Evolutionary conservation across 2,329 filamentous ascomycete species (phyloP).

Genomic region (Westerdykella ornata): DNA sequence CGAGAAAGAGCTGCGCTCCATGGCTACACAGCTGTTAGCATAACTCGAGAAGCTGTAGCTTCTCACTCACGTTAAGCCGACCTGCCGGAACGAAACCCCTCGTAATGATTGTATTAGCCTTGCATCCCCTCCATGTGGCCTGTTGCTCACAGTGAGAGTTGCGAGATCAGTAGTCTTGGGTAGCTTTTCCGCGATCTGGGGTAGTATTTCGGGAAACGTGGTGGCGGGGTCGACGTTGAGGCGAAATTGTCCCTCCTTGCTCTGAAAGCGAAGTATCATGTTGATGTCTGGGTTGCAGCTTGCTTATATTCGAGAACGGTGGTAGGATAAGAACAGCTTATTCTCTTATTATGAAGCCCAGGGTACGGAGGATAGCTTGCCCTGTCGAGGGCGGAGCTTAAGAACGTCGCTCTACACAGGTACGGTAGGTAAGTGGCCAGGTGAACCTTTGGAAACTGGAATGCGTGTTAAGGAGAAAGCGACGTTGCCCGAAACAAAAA

Average conservation of each 20-base stretch:
- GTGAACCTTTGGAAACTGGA: too few species aligned
- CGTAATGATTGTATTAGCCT: conserved; percentile 47
- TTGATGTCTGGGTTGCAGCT: background rate
- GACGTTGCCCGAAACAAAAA: too few species aligned
- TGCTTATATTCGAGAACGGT: background rate
- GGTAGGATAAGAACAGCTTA: background rate
- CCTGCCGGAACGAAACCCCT: conserved; percentile 51
- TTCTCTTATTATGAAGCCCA: too few species aligned
- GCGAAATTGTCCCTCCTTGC: conserved; percentile 87
- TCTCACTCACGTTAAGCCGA: conserved; percentile 50
- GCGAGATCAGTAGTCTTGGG: conserved; percentile 50
- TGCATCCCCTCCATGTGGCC: conserved; percentile 54
- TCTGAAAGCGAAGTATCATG: conserved; percentile 82
- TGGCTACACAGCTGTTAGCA: conserved; percentile 51
- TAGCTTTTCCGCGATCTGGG: conserved; percentile 54
- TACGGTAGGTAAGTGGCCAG: too few species aligned
- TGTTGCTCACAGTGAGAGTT: conserved; percentile 54
- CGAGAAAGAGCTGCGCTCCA: conserved; percentile 84
- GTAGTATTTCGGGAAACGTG: conserved; percentile 57
- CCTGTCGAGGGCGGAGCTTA: too few species aligned
- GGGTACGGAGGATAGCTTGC: too few species aligned
- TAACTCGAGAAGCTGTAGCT: conserved; percentile 5
- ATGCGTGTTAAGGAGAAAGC: too few species aligned
- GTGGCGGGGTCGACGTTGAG: conserved; percentile 68
- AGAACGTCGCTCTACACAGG: too few species aligned